These are phyloP conservation scores for Saccharomycopsis vini DNA, from an alignment of 805 yeast genomes.

Conservation along the genomic window DNA sequence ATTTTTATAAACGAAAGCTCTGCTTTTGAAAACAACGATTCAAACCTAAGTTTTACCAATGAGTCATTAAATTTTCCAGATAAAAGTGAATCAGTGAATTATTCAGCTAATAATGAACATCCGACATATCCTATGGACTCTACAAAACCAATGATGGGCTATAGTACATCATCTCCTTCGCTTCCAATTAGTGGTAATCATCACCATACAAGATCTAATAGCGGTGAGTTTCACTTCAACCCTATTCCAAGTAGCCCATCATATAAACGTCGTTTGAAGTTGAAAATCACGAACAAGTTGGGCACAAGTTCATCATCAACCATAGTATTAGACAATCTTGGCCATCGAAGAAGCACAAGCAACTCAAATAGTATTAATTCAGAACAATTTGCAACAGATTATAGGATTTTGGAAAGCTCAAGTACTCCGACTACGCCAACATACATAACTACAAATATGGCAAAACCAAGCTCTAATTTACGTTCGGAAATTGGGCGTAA, in stretches of 20 bases:
- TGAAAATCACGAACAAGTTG: slow-evolving; percentile 9
- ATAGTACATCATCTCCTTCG: neutral
- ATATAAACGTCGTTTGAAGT: slow-evolving; percentile 6
- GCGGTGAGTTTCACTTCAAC: neutral
- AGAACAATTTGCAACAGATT: neutral
- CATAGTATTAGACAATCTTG: slow-evolving; percentile 1
- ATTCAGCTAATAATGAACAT: neutral
- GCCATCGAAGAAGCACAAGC: slow-evolving; percentile 14
- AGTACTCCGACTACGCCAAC: neutral
- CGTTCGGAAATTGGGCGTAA: no score
- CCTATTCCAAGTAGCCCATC: slow-evolving; percentile 1
- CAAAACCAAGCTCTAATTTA: neutral
- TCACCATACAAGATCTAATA: neutral
- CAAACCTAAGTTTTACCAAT: neutral
- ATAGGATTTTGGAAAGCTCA: neutral
- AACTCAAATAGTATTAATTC: slow-evolving; percentile 1
- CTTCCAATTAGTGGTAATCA: neutral
- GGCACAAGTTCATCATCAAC: slow-evolving; percentile 6
- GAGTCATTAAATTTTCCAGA: neutral
- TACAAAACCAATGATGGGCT: neutral
- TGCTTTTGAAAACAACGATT: neutral
- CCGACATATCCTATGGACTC: slow-evolving; percentile 1
- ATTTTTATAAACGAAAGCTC: neutral
- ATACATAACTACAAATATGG: neutral
- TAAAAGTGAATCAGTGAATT: neutral